Conservation (phyloP, 2,329 filamentous ascomycete genomes). For the Chaetomiaceae sp. region DNA sequence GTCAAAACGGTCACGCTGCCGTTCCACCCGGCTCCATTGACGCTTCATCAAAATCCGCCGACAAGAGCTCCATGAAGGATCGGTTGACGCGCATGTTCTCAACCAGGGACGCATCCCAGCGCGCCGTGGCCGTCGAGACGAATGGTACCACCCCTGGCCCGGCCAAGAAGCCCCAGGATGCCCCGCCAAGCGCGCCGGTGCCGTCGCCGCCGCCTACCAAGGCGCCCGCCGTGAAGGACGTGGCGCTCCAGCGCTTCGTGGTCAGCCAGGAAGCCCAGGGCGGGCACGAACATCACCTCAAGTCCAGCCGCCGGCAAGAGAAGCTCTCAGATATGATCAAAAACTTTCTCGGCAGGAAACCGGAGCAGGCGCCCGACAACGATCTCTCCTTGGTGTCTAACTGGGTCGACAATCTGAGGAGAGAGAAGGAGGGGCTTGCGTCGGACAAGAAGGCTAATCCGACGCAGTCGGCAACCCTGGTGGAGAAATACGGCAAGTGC, state of each 20-base stretch:
- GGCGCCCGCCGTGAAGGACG: slow-evolving; percentile 30
- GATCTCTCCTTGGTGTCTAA: slow-evolving; percentile 89
- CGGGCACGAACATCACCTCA: slow-evolving; percentile 80
- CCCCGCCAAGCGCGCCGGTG: slow-evolving; percentile 5
- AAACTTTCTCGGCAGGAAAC: slow-evolving; percentile 77
- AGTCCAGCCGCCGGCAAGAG: slow-evolving; percentile 85
- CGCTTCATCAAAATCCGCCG: slow-evolving; percentile 34
- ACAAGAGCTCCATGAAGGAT: slow-evolving; percentile 58
- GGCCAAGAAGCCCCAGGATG: slow-evolving; percentile 17
- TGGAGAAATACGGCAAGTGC: slow-evolving; percentile 97
- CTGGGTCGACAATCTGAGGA: slow-evolving; percentile 91
- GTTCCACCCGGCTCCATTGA: slow-evolving; percentile 26
- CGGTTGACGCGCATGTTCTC: slow-evolving; percentile 61
- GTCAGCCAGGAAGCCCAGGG: slow-evolving; percentile 50
- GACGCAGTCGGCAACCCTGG: slow-evolving; percentile 69
- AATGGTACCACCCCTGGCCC: slow-evolving; percentile 27
- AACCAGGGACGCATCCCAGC: slow-evolving; percentile 44
- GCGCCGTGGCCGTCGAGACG: slow-evolving; percentile 31
- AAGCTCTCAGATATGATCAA: slow-evolving; percentile 91
- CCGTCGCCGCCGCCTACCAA: slow-evolving; percentile 25
- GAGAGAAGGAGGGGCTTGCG: slow-evolving; percentile 72
- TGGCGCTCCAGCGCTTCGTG: slow-evolving; percentile 43
- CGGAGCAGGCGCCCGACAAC: slow-evolving; percentile 68
- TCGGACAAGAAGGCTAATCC: slow-evolving; percentile 71
- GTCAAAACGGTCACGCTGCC: slow-evolving; percentile 33